Base-by-base conservation (phyloP, 192 early-diverging fungal species). In the Coemansia sp. region DNA sequence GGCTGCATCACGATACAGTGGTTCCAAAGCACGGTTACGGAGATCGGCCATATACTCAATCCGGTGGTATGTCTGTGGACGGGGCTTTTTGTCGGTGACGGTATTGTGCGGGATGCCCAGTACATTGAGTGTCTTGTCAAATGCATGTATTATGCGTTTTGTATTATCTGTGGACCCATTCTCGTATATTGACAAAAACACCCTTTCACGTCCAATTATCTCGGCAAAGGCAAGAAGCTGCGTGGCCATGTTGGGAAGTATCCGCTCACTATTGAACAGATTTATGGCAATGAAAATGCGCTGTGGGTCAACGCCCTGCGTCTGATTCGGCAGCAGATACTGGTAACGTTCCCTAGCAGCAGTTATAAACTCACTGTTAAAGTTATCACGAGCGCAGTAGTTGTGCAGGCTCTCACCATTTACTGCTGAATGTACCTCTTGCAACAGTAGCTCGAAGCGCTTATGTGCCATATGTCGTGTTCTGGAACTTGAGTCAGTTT, bases 171-270 rank as follows among this genome's bases (percentile, higher is more conserved):
- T 55, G 2, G 80, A 83, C 36, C 76, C 84, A 53, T 80, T 85
- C 39, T 85, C 84, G 50, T 71, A 85, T 2, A 85, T 64, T 20
- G 81, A 83, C 20, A 85, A 20, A 61, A 83, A 85, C 11, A 77
- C 24, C 0, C 36, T 61, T 7, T 57, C 19, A 20, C 50, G 72
- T 8, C 80, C 84, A 42, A 85, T 55, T 6, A 72, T 33, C n/a
- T 69, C 60, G 5, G 75, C 64, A 9, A 85, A 32, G 0, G 64
- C 67, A 6, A 78, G 53, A 6, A 85, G 57, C 51, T 83, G 76
- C 32, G 39, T 55, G 0, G 69, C 66, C 72, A 85, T 71, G 36
- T 79, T 74, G 5, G 84, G 80, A 55, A 82, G 32, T 14, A 85
- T 54, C 9, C 42, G 61, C 24, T 75, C 78, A 63, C 59, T 80